phyloP scores from a whole-genome alignment of 331 rosid genomes.

The Arachis monticola region DNA sequence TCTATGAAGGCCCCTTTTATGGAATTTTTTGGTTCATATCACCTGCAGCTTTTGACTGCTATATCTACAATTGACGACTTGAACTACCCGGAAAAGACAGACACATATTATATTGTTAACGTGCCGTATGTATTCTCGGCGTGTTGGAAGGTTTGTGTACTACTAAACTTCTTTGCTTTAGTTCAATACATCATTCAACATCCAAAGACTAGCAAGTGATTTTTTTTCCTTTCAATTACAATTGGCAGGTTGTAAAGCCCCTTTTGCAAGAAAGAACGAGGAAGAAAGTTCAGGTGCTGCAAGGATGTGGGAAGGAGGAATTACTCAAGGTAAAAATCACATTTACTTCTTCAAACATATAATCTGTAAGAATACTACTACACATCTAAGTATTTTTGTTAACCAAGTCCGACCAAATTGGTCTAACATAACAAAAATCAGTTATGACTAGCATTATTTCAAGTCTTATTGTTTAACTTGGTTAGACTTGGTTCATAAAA shows the following conservation, averaged over 20 bases:
- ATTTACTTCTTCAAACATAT: neutral
- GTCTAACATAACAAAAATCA: too few relatives aligned
- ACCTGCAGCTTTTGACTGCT: constrained; percentile 83
- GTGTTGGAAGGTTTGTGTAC: constrained; percentile 91
- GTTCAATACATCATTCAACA: constrained; percentile 3
- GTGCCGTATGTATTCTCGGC: constrained; percentile 90
- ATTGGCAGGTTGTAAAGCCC: constrained; percentile 84
- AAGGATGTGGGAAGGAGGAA: constrained; percentile 93
- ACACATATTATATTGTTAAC: constrained; percentile 86
- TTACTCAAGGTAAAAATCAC: constrained; percentile 66
- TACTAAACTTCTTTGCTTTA: constrained; percentile 13
- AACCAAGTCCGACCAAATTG: too few relatives aligned
- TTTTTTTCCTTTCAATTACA: constrained; percentile 1
- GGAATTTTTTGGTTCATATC: neutral
- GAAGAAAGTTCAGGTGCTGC: constrained; percentile 83
- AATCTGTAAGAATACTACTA: too few relatives aligned
- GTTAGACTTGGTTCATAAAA: too few relatives aligned
- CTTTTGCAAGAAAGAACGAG: constrained; percentile 98
- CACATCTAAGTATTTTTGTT: too few relatives aligned
- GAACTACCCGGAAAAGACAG: constrained; percentile 97
- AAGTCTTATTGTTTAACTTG: too few relatives aligned
- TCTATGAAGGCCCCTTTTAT: neutral
- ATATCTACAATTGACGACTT: constrained; percentile 89
- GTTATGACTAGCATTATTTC: too few relatives aligned
- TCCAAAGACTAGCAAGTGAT: constrained; percentile 25